These are phyloP conservation scores for Penicillium sp. DNA, from an alignment of 2,329 filamentous ascomycete species.

Conservation along the genomic window DNA sequence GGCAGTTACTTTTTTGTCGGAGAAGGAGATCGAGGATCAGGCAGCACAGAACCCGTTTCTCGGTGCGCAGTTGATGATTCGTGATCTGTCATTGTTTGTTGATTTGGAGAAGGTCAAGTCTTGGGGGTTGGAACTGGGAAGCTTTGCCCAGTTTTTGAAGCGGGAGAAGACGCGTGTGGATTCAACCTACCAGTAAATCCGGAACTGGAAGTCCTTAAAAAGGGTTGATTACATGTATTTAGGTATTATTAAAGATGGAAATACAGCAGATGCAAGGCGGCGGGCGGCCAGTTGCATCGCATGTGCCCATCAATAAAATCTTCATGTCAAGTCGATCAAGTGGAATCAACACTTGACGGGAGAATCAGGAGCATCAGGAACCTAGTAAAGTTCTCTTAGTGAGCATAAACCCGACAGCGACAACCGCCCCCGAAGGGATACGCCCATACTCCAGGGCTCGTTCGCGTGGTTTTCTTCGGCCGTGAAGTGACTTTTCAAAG, in stretches of 20 bases:
- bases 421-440: too few relatives aligned
- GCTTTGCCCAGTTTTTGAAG: constrained; percentile 46
- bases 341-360: too few relatives aligned
- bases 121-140: constrained; percentile 45
- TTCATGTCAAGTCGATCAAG: too few relatives aligned
- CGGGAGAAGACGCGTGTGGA: constrained; percentile 36
- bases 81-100: constrained; percentile 37
- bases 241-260: background rate
- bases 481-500: too few relatives aligned
- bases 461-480: too few relatives aligned
- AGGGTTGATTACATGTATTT: background rate
- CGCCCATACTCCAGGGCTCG: too few relatives aligned
- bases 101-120: constrained; percentile 32
- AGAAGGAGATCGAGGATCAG: constrained; percentile 43
- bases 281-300: too few relatives aligned
- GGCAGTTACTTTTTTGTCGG: constrained; percentile 39
- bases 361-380: too few relatives aligned
- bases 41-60: constrained; percentile 39
- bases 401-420: too few relatives aligned
- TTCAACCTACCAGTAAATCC: constrained; percentile 12
- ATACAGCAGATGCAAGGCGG: too few relatives aligned
- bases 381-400: too few relatives aligned
- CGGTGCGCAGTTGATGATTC: constrained; percentile 37
- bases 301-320: too few relatives aligned
- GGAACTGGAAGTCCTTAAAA: background rate